These are phyloP conservation scores for Pseudozyma sp. DNA, from an alignment of 1,284 basidiomycete genomes.

Conservation along the genomic window DNA sequence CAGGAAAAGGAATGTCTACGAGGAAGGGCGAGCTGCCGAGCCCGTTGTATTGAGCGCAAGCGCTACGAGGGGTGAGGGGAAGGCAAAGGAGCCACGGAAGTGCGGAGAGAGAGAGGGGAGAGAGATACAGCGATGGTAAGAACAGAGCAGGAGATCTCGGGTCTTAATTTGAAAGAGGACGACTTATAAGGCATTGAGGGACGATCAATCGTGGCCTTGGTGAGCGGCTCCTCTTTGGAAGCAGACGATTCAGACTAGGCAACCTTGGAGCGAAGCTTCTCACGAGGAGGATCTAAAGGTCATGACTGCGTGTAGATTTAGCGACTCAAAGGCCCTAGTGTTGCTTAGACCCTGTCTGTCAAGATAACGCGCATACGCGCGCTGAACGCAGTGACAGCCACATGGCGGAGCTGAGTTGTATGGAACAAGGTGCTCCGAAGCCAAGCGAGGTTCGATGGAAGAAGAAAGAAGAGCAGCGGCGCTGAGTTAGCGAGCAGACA, in stretches of 20 bases:
- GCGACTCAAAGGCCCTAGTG: no score
- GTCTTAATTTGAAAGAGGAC: no score
- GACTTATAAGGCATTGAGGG: no score
- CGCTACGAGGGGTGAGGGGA: not conserved
- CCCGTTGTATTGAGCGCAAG: not conserved
- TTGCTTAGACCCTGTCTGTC: not conserved
- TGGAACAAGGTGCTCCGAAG: conserved; percentile 33
- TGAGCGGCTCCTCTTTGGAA: no score
- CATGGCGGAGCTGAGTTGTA: conserved; percentile 16
- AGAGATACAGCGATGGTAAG: not conserved
- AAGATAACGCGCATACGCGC: not conserved
- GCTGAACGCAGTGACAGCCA: conserved; percentile 4
- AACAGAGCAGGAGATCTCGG: no score
- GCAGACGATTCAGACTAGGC: no score
- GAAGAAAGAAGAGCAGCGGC: not conserved
- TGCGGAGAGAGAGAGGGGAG: not conserved
- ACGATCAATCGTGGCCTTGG: no score
- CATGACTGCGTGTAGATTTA: no score
- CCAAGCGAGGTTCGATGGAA: conserved; percentile 37
- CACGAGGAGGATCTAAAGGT: no score
- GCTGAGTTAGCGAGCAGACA: no score
- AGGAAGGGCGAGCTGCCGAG: not conserved
- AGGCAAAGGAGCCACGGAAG: not conserved
- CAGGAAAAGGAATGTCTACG: conserved; percentile 8
- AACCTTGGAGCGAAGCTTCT: no score